Conservation (phyloP, 768 basidiomycete species). For the Agaricus sinodeliciosus region DNA sequence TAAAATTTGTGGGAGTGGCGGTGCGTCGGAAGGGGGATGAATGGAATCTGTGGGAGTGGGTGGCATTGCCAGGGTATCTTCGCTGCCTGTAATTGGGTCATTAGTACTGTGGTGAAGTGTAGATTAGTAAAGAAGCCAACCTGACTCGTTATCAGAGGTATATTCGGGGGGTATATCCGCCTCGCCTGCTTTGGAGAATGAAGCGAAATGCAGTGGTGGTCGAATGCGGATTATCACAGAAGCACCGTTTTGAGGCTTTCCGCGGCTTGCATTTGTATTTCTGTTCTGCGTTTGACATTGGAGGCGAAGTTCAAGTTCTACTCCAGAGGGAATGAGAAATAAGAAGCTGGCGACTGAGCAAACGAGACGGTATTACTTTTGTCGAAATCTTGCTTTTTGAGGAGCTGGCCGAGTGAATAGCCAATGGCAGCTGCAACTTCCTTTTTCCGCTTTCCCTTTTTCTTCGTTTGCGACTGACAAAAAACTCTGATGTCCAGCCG, state of each 20-base stretch:
- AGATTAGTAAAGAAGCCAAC: neutral
- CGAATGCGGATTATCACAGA: conserved; percentile 19
- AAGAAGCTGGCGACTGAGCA: neutral
- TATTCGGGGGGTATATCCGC: neutral
- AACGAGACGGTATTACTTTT: conserved; percentile 29
- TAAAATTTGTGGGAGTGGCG: conserved; percentile 11
- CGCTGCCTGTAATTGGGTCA: neutral
- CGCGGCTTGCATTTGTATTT: conserved; percentile 24
- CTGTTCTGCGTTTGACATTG: conserved; percentile 31
- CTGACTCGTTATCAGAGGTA: conserved; percentile 3
- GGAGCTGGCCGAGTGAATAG: conserved; percentile 46
- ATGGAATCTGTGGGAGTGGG: conserved; percentile 3
- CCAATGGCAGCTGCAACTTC: conserved; percentile 43
- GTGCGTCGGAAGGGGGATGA: conserved; percentile 13
- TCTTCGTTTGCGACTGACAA: conserved; percentile 54
- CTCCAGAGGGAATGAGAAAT: conserved; percentile 8
- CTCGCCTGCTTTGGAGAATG: neutral
- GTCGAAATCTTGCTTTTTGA: conserved; percentile 40
- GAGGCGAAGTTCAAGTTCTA: conserved; percentile 39
- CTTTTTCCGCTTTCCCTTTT: conserved; percentile 49
- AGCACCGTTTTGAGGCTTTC: conserved; percentile 37
- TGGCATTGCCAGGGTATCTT: conserved; percentile 3
- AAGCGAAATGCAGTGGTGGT: conserved; percentile 12
- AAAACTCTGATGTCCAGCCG: conserved; percentile 49
- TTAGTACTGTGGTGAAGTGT: neutral